Evolutionary conservation across 2,329 filamentous ascomycete species (phyloP), one percentile per base, ranked within the genome.

Genomic region (Verticillium nonalfalfae): DNA sequence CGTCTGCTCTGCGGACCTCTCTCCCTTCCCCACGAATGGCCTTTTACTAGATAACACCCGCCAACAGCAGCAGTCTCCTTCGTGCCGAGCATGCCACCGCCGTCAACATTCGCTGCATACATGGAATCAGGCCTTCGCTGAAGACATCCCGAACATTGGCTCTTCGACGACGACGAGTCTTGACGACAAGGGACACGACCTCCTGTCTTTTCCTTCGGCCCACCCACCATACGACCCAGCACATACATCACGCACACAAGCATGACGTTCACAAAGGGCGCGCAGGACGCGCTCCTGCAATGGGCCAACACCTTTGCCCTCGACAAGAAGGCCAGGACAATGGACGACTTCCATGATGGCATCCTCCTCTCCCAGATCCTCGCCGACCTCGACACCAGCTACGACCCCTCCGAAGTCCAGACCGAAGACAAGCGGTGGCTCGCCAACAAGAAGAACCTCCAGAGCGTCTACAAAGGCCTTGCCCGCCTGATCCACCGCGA

Each of bases 331-430:
- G 78, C 79, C 69, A 78, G 78, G 65, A 80, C 78, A n/a, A 74
- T 83, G 58, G 76, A 80, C 59, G 78, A 83, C 59, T 76, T 84
- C 56, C 74, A 76, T 69, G 84, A 86, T 65, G 84, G 83, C 60
- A 72, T 80, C 62, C 72, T 82, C 36, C 80, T 86, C 65, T 83
- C 80, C 50, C 74, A 83, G 65, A 78, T 86, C 56, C 79, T 87
- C 62, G 78, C 83, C 70, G 81, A 86, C 67, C 74, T 89, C 57
- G 84, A 87, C 66, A 70, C 79, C 38, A 75, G 80, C 63, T 89
- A 86, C 68, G 80, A 84, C 68, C 78, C 80, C 35, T 75, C 78
- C 0, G 78, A 84, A 63, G 80, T 87, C 60, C 79, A 84, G 61
- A 74, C 77, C 56, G 79, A 72, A 63, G 71, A 76, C 56, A 73